phyloP scores from a whole-genome alignment of 1,139 yeast species.

The Magnusiomyces ingens region DNA sequence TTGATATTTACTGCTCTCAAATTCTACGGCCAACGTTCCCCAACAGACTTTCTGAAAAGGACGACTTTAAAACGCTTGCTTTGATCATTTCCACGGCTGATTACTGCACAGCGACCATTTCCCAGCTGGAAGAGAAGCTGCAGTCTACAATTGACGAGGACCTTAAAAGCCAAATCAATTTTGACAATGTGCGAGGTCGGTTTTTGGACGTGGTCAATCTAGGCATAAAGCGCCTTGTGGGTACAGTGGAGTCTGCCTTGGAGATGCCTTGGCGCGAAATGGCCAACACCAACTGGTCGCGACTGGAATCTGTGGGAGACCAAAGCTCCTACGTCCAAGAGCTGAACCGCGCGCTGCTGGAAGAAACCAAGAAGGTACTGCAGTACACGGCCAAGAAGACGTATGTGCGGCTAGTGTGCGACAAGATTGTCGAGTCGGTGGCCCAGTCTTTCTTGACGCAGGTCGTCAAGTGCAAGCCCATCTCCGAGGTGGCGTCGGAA shows the following conservation, averaged over 20 bases:
- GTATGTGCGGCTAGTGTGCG: slow-evolving; percentile 67
- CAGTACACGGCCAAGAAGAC: slow-evolving; percentile 62
- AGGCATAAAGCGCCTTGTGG: slow-evolving; percentile 51
- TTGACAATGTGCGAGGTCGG: slow-evolving; percentile 50
- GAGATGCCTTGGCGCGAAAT: slow-evolving; percentile 81
- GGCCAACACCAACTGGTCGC: slow-evolving; percentile 70
- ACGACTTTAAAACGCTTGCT: slow-evolving; percentile 61
- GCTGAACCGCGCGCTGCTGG: slow-evolving; percentile 42
- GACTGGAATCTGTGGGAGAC: slow-evolving; percentile 55
- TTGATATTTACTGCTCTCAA: slow-evolving; percentile 55
- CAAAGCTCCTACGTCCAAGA: slow-evolving; percentile 65
- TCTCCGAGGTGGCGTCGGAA: slow-evolving; percentile 66
- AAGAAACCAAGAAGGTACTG: slow-evolving; percentile 46
- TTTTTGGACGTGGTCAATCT: slow-evolving; percentile 54
- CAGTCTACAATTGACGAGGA: slow-evolving; percentile 42
- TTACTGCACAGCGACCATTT: slow-evolving; percentile 71
- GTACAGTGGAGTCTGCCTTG: slow-evolving; percentile 54
- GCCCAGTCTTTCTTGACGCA: slow-evolving; percentile 51
- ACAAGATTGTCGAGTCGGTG: slow-evolving; percentile 63
- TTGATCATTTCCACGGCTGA: slow-evolving; percentile 83
- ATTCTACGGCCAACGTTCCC: slow-evolving; percentile 59
- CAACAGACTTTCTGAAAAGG: slow-evolving; percentile 38
- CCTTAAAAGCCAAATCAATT: slow-evolving; percentile 37
- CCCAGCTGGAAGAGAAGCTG: slow-evolving; percentile 67
- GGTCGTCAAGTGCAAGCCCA: slow-evolving; percentile 55